These are phyloP conservation scores for Comarum palustre DNA, from an alignment of 306 rosid species.

Conservation along the genomic window DNA sequence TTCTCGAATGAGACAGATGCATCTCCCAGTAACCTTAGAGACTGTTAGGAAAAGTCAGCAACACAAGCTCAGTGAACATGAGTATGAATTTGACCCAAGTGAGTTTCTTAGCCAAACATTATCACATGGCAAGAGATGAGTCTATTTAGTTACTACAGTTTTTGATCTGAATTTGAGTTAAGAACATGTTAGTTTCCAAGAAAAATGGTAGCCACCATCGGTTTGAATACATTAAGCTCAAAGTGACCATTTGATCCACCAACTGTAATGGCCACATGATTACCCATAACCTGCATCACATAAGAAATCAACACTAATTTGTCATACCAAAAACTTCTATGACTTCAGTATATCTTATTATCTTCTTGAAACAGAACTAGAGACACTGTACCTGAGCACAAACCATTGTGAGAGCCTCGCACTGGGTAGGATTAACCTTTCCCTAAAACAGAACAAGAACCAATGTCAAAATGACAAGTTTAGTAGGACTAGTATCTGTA, in stretches of 20 bases:
- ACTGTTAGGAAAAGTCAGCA: constrained; percentile 43
- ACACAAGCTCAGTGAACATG: constrained; percentile 1
- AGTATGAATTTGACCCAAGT: not conserved
- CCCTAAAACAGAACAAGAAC: constrained; percentile 60
- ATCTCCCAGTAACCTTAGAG: constrained; percentile 87
- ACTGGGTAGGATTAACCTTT: constrained; percentile 98
- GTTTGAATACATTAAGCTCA: constrained; percentile 95
- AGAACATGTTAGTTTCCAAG: not conserved
- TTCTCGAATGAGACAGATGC: constrained; percentile 88
- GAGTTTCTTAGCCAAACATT: not conserved
- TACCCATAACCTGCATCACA: constrained; percentile 80
- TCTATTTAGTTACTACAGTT: not conserved
- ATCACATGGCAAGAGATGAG: not conserved
- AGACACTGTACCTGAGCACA: constrained; percentile 83
- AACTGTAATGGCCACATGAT: constrained; percentile 86
- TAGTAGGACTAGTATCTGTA: not conserved
- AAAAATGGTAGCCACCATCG: constrained; percentile 67
- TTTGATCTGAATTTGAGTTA: not conserved
- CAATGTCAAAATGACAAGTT: constrained; percentile 15
- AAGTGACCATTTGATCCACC: constrained; percentile 99
- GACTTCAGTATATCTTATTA: constrained; percentile 12
- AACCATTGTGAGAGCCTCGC: constrained; percentile 99
- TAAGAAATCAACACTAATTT: not conserved
- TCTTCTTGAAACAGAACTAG: not conserved
- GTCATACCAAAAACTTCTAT: constrained; percentile 11